phyloP scores from a whole-genome alignment of 768 basidiomycete genomes.

The Punctularia strigosozonata region DNA sequence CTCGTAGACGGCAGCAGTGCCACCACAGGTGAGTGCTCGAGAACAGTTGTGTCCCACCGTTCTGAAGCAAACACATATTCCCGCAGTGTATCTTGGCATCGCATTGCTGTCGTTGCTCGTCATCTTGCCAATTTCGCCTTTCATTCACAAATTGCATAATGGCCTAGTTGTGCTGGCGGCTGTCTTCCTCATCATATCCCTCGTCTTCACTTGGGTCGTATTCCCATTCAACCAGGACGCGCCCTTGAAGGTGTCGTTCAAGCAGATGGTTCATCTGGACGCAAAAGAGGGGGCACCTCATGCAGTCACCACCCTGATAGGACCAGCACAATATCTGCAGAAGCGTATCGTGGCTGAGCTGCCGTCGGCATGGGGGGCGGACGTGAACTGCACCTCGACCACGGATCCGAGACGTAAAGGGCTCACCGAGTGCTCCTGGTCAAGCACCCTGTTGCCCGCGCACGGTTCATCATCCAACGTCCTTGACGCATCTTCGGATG shows the following conservation, averaged over 20 bases:
- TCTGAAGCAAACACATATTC: constrained; percentile 3
- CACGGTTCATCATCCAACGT: constrained; percentile 17
- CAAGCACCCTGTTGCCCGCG: constrained; percentile 24
- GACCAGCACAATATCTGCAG: constrained; percentile 30
- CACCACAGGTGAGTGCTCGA: constrained; percentile 27
- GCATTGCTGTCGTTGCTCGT: constrained; percentile 37
- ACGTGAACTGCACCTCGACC: constrained; percentile 19
- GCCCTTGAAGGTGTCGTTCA: constrained; percentile 65
- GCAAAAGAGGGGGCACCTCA: constrained; percentile 12
- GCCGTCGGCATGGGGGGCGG: constrained; percentile 34
- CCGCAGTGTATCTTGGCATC: constrained; percentile 36
- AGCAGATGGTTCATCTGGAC: constrained; percentile 41
- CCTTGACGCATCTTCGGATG: neutral
- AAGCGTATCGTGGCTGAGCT: constrained; percentile 33
- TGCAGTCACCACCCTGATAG: constrained; percentile 32
- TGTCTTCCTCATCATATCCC: constrained; percentile 27
- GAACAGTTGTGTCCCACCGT: neutral
- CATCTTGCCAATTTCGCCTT: constrained; percentile 52
- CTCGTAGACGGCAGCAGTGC: constrained; percentile 50
- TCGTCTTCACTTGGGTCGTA: constrained; percentile 26
- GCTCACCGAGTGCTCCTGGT: constrained; percentile 39
- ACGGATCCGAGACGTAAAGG: constrained; percentile 24
- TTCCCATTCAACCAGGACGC: constrained; percentile 53
- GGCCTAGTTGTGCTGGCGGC: constrained; percentile 24
- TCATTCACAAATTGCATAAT: constrained; percentile 39